These are phyloP conservation scores for Atkinsonella hypoxylon DNA, from an alignment of 2,329 filamentous ascomycete genomes.

Conservation along the genomic window DNA sequence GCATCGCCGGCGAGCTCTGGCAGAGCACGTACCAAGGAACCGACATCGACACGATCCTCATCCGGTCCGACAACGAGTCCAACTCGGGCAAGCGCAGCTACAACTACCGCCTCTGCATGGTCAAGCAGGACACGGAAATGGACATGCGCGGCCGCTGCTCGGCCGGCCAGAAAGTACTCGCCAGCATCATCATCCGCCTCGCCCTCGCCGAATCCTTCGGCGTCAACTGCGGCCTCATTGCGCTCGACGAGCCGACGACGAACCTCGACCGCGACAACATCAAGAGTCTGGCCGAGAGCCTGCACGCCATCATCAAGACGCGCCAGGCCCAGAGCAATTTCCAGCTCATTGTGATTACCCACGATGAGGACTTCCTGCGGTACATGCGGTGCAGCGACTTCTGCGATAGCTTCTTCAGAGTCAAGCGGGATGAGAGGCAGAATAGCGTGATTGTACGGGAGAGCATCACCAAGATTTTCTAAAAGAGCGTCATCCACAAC, in stretches of 20 bases:
- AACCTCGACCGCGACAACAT: slow-evolving; percentile 96
- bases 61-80: slow-evolving; percentile 80
- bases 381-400: slow-evolving; percentile 94
- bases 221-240: slow-evolving; percentile 88
- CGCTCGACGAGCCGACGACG: slow-evolving; percentile 93
- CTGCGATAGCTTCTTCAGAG: slow-evolving; percentile 81
- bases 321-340: slow-evolving; percentile 85
- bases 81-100: slow-evolving; percentile 65
- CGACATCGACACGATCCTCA: slow-evolving; percentile 92
- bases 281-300: slow-evolving; percentile 67
- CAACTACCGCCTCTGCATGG: slow-evolving; percentile 97
- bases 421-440: slow-evolving; percentile 71
- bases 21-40: slow-evolving; percentile 92
- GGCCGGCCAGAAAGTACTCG: slow-evolving; percentile 91
- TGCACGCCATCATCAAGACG: slow-evolving; percentile 77
- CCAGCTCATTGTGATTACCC: slow-evolving; percentile 96
- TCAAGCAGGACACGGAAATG: slow-evolving; percentile 95
- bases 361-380: slow-evolving; percentile 91
- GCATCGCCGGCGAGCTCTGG: slow-evolving; percentile 93
- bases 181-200: slow-evolving; percentile 92
- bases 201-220: slow-evolving; percentile 95
- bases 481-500: slow-evolving; percentile 1
- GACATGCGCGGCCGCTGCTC: slow-evolving; percentile 98
- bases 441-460: slow-evolving; percentile 75
- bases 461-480: slow-evolving; percentile 40